phyloP scores from a whole-genome alignment of 2,329 filamentous ascomycete species.

The Colletotrichum zoysiae region DNA sequence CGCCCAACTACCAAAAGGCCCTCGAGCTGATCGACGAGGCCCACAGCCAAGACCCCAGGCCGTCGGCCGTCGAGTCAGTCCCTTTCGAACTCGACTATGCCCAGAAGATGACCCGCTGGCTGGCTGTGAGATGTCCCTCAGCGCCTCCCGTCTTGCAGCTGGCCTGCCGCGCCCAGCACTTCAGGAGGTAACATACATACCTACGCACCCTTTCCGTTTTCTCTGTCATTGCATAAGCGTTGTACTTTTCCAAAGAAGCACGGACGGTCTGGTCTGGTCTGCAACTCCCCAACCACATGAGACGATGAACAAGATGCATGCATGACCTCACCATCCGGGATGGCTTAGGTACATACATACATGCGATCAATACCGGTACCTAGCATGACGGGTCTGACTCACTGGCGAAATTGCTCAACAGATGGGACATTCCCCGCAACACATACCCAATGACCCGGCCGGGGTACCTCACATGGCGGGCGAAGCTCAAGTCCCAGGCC shows the following conservation, averaged over 20 bases:
- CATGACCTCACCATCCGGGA: not conserved
- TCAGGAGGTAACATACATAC: constrained; percentile 67
- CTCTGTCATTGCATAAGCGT: not conserved
- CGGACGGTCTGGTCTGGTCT: not conserved
- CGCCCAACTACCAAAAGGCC: constrained; percentile 62
- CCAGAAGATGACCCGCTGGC: constrained; percentile 81
- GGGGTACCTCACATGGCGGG: constrained; percentile 86
- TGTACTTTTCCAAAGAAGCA: not conserved
- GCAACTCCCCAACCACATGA: not conserved
- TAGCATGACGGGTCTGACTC: constrained; percentile 27
- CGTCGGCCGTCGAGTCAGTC: constrained; percentile 57
- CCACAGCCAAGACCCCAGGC: constrained; percentile 53
- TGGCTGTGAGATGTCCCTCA: constrained; percentile 68
- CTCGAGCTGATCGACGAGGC: constrained; percentile 79
- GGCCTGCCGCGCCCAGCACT: constrained; percentile 87
- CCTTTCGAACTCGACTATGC: constrained; percentile 90
- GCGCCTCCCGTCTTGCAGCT: constrained; percentile 77
- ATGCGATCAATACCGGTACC: no score
- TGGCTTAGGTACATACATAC: not conserved
- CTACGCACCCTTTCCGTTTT: constrained; percentile 14
- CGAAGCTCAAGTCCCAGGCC: constrained; percentile 77
- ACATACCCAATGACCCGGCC: constrained; percentile 79
- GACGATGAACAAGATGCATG: constrained; percentile 5
- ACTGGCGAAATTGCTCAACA: constrained; percentile 43
- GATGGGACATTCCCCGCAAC: constrained; percentile 83